These are phyloP conservation scores for Phyllachora maydis DNA, from an alignment of 2,329 filamentous ascomycete genomes.

Conservation along the genomic window DNA sequence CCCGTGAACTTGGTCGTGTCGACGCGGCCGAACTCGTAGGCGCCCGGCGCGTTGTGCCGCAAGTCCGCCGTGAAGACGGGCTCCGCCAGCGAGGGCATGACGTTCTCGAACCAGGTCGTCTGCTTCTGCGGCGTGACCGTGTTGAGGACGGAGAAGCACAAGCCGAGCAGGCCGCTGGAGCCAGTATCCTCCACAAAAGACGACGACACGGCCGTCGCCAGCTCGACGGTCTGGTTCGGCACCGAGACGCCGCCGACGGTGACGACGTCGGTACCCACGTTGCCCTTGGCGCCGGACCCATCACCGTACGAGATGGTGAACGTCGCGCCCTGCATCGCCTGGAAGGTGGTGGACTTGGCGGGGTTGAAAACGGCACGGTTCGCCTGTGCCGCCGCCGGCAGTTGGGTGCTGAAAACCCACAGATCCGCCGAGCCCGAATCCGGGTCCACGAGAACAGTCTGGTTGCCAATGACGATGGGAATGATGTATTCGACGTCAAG, in stretches of 20 bases:
- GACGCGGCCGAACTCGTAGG: slow-evolving; percentile 57
- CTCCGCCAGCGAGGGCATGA: slow-evolving; percentile 34
- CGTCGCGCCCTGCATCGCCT: slow-evolving; percentile 17
- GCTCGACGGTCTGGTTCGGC: slow-evolving; percentile 41
- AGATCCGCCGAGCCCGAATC: slow-evolving; percentile 60
- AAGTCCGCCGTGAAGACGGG: slow-evolving; percentile 55
- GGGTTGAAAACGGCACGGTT: slow-evolving; percentile 25
- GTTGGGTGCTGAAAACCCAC: slow-evolving; percentile 49
- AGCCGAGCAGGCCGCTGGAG: slow-evolving; percentile 48
- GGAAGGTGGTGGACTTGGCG: slow-evolving; percentile 13
- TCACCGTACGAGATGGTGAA: slow-evolving; percentile 54
- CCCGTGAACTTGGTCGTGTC: slow-evolving; percentile 43
- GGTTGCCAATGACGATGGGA: slow-evolving; percentile 47
- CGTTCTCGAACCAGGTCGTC: slow-evolving; percentile 57
- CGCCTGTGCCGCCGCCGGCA: slow-evolving; percentile 19
- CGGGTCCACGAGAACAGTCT: slow-evolving; percentile 48
- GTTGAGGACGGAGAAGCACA: slow-evolving; percentile 45
- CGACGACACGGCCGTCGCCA: slow-evolving; percentile 36
- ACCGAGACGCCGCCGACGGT: slow-evolving; percentile 44
- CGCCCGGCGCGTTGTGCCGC: slow-evolving; percentile 34
- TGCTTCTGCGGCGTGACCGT: slow-evolving; percentile 39
- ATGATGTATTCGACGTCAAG: slow-evolving; percentile 52
- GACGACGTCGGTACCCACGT: slow-evolving; percentile 48
- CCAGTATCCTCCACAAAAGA: slow-evolving; percentile 37
- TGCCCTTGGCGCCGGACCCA: slow-evolving; percentile 37